These are phyloP conservation scores for Monosporascus ibericus DNA, from an alignment of 2,329 filamentous ascomycete species.

Conservation along the genomic window DNA sequence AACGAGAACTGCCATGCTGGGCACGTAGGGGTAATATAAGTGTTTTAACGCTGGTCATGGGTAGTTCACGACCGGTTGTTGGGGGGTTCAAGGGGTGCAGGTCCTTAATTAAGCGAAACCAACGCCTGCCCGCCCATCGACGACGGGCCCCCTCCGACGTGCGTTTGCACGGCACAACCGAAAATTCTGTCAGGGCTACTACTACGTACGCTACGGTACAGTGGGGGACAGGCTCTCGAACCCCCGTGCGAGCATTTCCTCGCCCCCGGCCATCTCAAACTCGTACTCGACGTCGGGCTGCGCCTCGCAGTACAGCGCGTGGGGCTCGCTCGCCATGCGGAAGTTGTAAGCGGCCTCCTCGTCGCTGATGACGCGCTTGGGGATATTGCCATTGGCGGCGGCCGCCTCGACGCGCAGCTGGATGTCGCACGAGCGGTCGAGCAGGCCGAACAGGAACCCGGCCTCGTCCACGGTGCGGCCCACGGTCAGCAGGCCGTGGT, in stretches of 20 bases:
- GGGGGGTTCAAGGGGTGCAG: too few relatives aligned
- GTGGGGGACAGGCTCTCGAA: constrained; percentile 18
- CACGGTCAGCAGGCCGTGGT: constrained; percentile 67
- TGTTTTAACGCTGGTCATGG: too few relatives aligned
- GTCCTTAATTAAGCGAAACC: too few relatives aligned
- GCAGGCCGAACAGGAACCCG: constrained; percentile 60
- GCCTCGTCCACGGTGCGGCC: constrained; percentile 70
- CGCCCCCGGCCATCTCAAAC: constrained; percentile 24
- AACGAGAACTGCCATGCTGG: not conserved
- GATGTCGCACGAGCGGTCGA: constrained; percentile 63
- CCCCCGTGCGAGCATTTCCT: constrained; percentile 23
- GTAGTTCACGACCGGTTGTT: too few relatives aligned
- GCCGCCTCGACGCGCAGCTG: constrained; percentile 66
- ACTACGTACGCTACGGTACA: constrained; percentile 5
- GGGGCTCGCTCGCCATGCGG: constrained; percentile 26
- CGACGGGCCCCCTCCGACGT: too few relatives aligned
- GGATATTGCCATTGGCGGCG: constrained; percentile 32
- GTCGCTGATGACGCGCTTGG: constrained; percentile 35
- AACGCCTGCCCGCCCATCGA: not conserved
- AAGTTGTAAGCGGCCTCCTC: constrained; percentile 37
- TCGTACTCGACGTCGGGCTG: constrained; percentile 29
- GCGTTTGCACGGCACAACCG: too few relatives aligned
- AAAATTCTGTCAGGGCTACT: too few relatives aligned
- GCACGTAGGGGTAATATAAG: too few relatives aligned
- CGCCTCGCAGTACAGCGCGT: constrained; percentile 26